A percentile compares a stretch with the other conserved stretches of the same genome.
Conservation (phyloP, 1,284 basidiomycete genomes). For the Pterula multifida region DNA sequence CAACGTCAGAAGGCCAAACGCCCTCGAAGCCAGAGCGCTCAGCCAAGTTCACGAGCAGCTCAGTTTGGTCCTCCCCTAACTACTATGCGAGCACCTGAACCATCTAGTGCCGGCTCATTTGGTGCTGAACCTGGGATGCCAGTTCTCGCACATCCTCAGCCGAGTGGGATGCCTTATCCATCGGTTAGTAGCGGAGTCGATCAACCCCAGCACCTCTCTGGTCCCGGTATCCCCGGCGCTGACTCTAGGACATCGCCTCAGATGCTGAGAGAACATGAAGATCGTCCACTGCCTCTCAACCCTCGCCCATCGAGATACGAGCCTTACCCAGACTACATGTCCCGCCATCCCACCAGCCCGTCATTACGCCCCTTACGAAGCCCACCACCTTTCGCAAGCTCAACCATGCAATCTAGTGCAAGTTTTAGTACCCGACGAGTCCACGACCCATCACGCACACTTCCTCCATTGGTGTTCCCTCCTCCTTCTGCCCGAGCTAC, state of each 20-base stretch:
- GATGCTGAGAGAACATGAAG: background rate
- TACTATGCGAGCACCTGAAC: constrained; percentile 8
- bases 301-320: background rate
- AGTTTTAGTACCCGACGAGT: constrained; percentile 11
- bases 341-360: background rate
- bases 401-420: constrained; percentile 11
- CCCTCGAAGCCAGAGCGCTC: constrained; percentile 31
- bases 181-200: background rate
- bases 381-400: constrained; percentile 9
- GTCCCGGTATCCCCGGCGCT: background rate
- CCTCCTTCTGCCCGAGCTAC: constrained; percentile 10
- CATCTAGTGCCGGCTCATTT: background rate
- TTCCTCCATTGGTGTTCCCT: constrained; percentile 27
- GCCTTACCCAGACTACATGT: background rate
- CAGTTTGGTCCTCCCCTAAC: constrained; percentile 8
- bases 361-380: background rate
- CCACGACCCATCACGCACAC: constrained; percentile 27
- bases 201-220: background rate
- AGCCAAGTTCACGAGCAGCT: constrained; percentile 11
- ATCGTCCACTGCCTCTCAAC: background rate
- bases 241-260: background rate
- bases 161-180: background rate
- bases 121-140: background rate
- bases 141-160: background rate
- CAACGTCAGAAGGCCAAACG: constrained; percentile 72